These are phyloP conservation scores for Ceratocystis variospora DNA, from an alignment of 2,329 filamentous ascomycete species.

Conservation along the genomic window DNA sequence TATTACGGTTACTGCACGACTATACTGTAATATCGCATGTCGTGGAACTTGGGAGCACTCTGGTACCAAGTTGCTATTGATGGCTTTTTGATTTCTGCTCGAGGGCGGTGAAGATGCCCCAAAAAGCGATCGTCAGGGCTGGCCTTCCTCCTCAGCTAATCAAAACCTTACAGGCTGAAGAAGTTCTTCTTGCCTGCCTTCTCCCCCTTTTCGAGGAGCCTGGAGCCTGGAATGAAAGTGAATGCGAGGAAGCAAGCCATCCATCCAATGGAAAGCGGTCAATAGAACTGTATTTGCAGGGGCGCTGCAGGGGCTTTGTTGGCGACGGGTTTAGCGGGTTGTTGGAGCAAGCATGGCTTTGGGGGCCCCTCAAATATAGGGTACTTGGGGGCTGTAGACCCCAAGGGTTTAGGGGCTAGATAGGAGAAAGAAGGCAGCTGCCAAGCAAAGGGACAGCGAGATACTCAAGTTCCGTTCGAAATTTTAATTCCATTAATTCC, in stretches of 20 bases:
- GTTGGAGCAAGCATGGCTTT: background rate
- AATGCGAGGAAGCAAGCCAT: too few relatives aligned
- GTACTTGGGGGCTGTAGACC: too few relatives aligned
- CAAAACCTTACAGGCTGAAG: too few relatives aligned
- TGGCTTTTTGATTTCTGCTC: too few relatives aligned
- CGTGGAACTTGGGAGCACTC: too few relatives aligned
- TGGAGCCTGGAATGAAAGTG: background rate
- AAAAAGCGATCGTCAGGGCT: background rate
- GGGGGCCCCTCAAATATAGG: background rate
- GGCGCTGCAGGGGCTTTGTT: background rate
- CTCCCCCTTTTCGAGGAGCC: background rate
- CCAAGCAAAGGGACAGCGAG: too few relatives aligned
- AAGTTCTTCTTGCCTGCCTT: too few relatives aligned
- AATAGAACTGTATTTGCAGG: background rate
- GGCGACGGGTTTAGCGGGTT: background rate
- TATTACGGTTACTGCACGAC: too few relatives aligned
- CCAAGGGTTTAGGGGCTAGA: too few relatives aligned
- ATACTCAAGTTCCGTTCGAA: background rate
- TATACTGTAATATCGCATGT: too few relatives aligned
- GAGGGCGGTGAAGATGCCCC: background rate
- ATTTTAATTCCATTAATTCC: background rate
- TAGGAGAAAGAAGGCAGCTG: too few relatives aligned
- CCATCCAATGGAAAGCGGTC: background rate
- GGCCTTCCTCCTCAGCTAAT: background rate
- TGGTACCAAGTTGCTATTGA: too few relatives aligned